phyloP scores from a whole-genome alignment of 2,329 filamentous ascomycete species.

The Colletotrichum costaricense region DNA sequence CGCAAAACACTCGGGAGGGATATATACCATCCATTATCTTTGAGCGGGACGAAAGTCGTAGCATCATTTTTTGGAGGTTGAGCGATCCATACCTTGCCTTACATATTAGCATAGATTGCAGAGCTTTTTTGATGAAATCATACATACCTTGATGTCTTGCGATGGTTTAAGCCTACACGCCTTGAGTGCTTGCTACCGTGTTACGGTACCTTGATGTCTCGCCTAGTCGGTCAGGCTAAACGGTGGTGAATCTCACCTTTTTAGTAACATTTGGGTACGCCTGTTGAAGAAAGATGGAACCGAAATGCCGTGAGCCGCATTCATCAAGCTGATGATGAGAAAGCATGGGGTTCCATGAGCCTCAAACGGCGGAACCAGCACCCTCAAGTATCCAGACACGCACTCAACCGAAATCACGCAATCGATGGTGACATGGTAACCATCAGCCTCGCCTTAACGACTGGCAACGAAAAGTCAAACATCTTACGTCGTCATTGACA shows the following conservation, averaged over 20 bases:
- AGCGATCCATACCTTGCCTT: constrained; percentile 1
- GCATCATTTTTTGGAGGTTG: background rate
- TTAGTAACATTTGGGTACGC: background rate
- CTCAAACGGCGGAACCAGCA: background rate
- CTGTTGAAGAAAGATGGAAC: background rate
- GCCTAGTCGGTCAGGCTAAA: background rate
- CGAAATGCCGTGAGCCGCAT: background rate
- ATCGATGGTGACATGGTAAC: constrained; percentile 31
- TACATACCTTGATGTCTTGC: background rate
- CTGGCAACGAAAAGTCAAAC: background rate
- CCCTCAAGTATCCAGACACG: constrained; percentile 9
- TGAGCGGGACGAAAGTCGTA: background rate
- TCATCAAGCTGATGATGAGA: background rate
- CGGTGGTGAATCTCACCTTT: background rate
- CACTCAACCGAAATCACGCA: constrained; percentile 22
- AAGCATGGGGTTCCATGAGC: background rate
- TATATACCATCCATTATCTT: background rate
- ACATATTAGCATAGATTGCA: background rate
- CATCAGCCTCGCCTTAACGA: constrained; percentile 24
- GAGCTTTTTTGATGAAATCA: background rate
- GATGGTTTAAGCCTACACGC: background rate
- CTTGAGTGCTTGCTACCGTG: background rate
- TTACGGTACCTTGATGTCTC: background rate
- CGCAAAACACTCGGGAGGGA: constrained; percentile 5
- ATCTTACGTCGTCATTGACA: too few relatives aligned